phyloP scores from a whole-genome alignment of 768 basidiomycete genomes.

The Pleurotus ostreatus region DNA sequence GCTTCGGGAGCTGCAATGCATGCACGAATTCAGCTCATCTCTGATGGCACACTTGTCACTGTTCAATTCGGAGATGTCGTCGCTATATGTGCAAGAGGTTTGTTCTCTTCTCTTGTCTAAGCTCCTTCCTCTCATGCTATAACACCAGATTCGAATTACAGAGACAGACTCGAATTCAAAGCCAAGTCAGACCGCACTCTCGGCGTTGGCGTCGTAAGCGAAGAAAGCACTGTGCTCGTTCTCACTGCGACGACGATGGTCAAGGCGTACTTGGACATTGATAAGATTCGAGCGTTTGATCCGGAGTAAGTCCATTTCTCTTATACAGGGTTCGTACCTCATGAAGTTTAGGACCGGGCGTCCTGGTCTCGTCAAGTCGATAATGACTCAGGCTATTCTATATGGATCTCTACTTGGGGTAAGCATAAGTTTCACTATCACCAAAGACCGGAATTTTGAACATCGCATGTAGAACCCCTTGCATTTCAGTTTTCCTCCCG shows the following conservation, averaged over 20 bases:
- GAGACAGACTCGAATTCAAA: conserved; percentile 71
- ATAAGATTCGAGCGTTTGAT: conserved; percentile 57
- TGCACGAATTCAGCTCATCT: conserved; percentile 59
- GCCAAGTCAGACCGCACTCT: conserved; percentile 63
- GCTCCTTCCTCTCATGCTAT: not conserved
- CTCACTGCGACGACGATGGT: conserved; percentile 70
- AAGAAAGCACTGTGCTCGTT: conserved; percentile 48
- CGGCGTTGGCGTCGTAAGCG: conserved; percentile 58
- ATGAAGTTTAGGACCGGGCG: conserved; percentile 45
- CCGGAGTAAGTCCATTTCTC: conserved; percentile 48
- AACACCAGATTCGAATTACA: conserved; percentile 58
- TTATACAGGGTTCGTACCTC: not conserved
- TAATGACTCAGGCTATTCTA: conserved; percentile 79
- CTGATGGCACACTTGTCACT: conserved; percentile 53
- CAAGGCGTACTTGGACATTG: conserved; percentile 58
- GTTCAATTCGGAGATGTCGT: conserved; percentile 78
- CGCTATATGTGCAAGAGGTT: conserved; percentile 67
- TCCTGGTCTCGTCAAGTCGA: conserved; percentile 69
- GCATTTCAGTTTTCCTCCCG: conserved; percentile 76
- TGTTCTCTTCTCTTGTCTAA: conserved; percentile 5
- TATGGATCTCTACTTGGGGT: conserved; percentile 70
- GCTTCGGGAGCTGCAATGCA: conserved; percentile 68
- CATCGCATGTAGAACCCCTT: conserved; percentile 56
- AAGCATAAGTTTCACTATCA: conserved; percentile 9
- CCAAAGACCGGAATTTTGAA: not conserved